A percentile compares a stretch with the other conserved stretches of the same genome.
These are phyloP conservation scores for Pyrenopolyporus hunteri DNA, from an alignment of 495 filamentous ascomycete species.

Conservation along the genomic window DNA sequence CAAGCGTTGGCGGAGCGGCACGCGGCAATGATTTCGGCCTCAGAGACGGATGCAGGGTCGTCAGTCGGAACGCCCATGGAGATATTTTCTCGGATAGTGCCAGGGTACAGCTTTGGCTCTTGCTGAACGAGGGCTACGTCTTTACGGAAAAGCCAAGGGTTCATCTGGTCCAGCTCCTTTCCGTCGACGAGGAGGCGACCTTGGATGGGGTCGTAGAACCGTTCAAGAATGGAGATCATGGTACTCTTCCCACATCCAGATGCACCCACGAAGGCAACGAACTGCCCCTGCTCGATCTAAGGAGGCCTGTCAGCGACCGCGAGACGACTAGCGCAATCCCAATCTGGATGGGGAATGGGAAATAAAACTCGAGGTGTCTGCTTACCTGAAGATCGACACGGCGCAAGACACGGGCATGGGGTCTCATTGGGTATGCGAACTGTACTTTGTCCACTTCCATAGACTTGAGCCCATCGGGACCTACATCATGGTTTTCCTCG, in stretches of 20 bases:
- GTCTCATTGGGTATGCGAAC: background rate
- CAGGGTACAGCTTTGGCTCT: slow-evolving; percentile 62
- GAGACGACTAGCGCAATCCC: too few relatives aligned
- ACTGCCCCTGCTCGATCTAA: slow-evolving; percentile 54
- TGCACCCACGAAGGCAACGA: slow-evolving; percentile 72
- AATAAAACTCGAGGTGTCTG: background rate
- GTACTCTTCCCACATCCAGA: slow-evolving; percentile 78
- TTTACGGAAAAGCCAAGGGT: slow-evolving; percentile 51
- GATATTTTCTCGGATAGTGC: slow-evolving; percentile 66
- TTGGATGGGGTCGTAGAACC: slow-evolving; percentile 63
- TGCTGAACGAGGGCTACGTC: slow-evolving; percentile 66
- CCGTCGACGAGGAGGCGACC: slow-evolving; percentile 60
- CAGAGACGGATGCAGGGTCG: slow-evolving; percentile 49
- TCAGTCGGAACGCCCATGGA: slow-evolving; percentile 37
- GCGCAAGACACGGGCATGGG: background rate
- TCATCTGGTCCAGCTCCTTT: slow-evolving; percentile 44
- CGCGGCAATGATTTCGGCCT: slow-evolving; percentile 60
- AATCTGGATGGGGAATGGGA: background rate
- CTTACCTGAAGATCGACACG: background rate
- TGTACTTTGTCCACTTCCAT: background rate
- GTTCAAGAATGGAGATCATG: slow-evolving; percentile 66
- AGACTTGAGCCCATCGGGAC: background rate
- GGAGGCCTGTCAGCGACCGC: background rate
- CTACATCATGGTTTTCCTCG: background rate
- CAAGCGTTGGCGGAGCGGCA: slow-evolving; percentile 45